Base-by-base conservation (phyloP, 306 rosid species). In the Dryas drummondii region DNA sequence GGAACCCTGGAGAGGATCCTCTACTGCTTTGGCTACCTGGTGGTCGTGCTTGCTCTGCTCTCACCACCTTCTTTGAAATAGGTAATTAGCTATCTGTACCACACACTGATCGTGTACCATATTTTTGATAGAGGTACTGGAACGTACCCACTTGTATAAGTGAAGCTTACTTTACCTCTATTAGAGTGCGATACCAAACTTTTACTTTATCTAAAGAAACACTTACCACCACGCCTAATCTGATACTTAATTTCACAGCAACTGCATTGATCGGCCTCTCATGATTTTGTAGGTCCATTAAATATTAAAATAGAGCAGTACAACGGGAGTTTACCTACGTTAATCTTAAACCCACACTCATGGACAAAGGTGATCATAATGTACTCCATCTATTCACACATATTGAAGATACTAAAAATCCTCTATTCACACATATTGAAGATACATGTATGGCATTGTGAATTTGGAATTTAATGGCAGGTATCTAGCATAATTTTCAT, bases 1-100 rank as follows among this genome's bases (percentile, higher is more conserved):
- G 71, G 16, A 83, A 82, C 55, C 92, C 97, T 1, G 68, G 74
- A 19, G 66, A 84, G 2, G 96, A 86, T 42, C 97, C 96, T 79
- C 87, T 92, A 7, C 5, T 92, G 58, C 79, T 90, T 61, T 92
- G 93, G 97, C 84, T 89, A 12, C 82, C 90, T 2, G 97, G 97
- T 1, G 97, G 96, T 8, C 96, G 93, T 9, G 88, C 89, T 52
- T 92, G 97, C 80, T 88, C 93, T 54, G 72, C 81, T 3, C 5
- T 82, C 1, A 79, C 93, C 9, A 90, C 82, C 26, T 81, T 58
- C 26, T 71, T 78, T 71, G 93, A 88, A 81, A 75, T 89, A 3
- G 93, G 93, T 89, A 75, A 69, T 11, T 19, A 19, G 22, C 0
- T 19, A 19, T 19, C 22, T 19, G 22, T 19, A 19, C 22, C 22